Base-by-base conservation (phyloP, 73 alveolate genomes). In the Blepharisma japonicum region DNA sequence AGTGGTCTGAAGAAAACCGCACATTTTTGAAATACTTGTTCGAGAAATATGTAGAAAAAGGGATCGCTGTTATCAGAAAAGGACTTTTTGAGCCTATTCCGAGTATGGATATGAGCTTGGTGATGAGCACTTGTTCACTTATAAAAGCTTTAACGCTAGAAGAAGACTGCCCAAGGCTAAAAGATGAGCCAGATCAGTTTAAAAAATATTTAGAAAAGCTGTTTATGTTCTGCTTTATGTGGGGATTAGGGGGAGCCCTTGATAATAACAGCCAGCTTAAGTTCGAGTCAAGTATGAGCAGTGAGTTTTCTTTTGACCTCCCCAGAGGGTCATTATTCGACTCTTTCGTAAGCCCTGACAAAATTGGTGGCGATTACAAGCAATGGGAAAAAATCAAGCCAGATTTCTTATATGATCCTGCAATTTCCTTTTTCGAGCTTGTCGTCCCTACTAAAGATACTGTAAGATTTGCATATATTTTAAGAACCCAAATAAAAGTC, bases 381-480 rank as follows among this genome's bases (percentile, higher is more conserved):
- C 88, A 85, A 45, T 80, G 88, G 88, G 81, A 80, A 77, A 84
- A 84, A 68, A 82, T 67, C 25, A 45, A 45, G 27, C 80, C 88
- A 32, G 89, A 80, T 45, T 85, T 81, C 54, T 47, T 45, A 6
- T 85, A 85, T 66, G 88, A 85, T 61, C 83, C 83, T 4, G 56
- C 84, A 20, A 68, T 39, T 25, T 78, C 86, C 11, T 78, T 54
- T 70, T 86, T 82, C 48, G 88, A 90, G 71, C 91, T 93, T 68
- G 81, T 93, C 45, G 99, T 98, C 38, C 99, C 99, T 9, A 98
- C 99, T 21, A 91, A 89, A 25, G 99, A 98, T 82, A 90, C 99
- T 18, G 94, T 94, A 27, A 88, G 99, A 80, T 94, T 91, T 87
- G 81, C 96, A 45, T 79, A 78, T 67, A 46, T 84, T 56, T 46